These are phyloP conservation scores for Mycosphaerella sp. DNA, from an alignment of 2,329 filamentous ascomycete species.

Conservation along the genomic window DNA sequence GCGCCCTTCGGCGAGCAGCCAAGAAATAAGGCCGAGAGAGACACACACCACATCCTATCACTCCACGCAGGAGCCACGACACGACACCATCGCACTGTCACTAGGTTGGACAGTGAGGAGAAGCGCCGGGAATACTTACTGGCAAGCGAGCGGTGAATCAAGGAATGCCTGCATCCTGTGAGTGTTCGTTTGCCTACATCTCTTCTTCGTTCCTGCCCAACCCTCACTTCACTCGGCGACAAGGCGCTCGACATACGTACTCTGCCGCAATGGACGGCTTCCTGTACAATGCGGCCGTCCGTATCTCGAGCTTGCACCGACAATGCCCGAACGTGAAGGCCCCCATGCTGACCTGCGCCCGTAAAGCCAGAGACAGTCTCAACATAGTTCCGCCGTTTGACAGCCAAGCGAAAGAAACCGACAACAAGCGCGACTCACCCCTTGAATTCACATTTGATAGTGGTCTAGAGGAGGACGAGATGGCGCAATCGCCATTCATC, in stretches of 20 bases:
- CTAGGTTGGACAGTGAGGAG: conserved; percentile 17
- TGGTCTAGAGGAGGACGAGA: conserved; percentile 31
- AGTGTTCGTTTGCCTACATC: conserved; percentile 26
- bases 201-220: not conserved
- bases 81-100: conserved; percentile 10
- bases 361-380: conserved; percentile 23
- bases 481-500: conserved; percentile 57
- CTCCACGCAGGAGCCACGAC: conserved; percentile 11
- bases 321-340: conserved; percentile 7
- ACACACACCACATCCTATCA: conserved; percentile 7
- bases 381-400: conserved; percentile 33
- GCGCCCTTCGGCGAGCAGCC: conserved; percentile 9
- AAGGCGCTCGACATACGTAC: not conserved
- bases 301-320: conserved; percentile 3
- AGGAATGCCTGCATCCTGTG: conserved; percentile 29
- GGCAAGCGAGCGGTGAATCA: conserved; percentile 18
- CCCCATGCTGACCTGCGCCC: conserved; percentile 16
- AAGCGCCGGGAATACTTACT: conserved; percentile 17
- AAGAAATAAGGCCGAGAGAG: conserved; percentile 16
- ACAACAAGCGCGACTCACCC: conserved; percentile 32
- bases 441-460: conserved; percentile 32
- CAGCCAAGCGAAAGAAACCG: conserved; percentile 22
- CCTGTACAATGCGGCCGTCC: not conserved
- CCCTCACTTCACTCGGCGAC: not conserved
- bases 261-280: not conserved